phyloP scores from a whole-genome alignment of 495 filamentous ascomycete genomes.

The Xanthoparmelia taractica region DNA sequence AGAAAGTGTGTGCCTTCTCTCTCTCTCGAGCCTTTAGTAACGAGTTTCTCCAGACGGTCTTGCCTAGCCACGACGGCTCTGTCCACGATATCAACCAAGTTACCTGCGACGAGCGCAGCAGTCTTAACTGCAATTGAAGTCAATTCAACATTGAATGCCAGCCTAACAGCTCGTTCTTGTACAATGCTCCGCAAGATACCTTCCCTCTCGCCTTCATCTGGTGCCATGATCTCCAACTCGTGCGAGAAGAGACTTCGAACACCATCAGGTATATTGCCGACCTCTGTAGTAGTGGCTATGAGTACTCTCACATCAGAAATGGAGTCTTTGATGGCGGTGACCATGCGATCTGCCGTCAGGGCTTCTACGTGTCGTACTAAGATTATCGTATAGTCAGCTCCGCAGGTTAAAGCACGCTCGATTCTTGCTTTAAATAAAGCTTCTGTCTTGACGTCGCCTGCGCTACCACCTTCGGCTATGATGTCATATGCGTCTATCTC shows the following conservation, averaged over 20 bases:
- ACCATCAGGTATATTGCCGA: constrained; percentile 86
- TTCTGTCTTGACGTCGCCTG: constrained; percentile 87
- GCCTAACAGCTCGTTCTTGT: constrained; percentile 59
- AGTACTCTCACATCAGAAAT: constrained; percentile 65
- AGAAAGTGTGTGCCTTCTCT: constrained; percentile 40
- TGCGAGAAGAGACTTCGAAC: constrained; percentile 89
- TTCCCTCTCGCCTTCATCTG: constrained; percentile 87
- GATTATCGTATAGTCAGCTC: constrained; percentile 71
- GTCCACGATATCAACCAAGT: constrained; percentile 90
- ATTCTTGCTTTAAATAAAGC: constrained; percentile 78
- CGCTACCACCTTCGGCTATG: constrained; percentile 75
- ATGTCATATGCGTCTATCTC: constrained; percentile 89
- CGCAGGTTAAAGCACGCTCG: constrained; percentile 83
- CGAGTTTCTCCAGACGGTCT: constrained; percentile 64
- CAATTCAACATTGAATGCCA: constrained; percentile 76
- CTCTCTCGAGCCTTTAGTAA: constrained; percentile 37
- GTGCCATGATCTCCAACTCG: constrained; percentile 87
- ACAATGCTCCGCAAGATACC: constrained; percentile 73
- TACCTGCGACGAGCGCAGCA: constrained; percentile 87
- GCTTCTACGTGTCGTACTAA: constrained; percentile 84
- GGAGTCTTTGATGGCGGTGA: constrained; percentile 71
- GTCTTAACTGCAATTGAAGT: constrained; percentile 84
- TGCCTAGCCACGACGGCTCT: constrained; percentile 69
- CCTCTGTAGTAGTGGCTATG: constrained; percentile 87
- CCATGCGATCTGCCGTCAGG: constrained; percentile 81